phyloP scores from a whole-genome alignment of 2,329 filamentous ascomycete genomes.

The Colletotrichum phormii region DNA sequence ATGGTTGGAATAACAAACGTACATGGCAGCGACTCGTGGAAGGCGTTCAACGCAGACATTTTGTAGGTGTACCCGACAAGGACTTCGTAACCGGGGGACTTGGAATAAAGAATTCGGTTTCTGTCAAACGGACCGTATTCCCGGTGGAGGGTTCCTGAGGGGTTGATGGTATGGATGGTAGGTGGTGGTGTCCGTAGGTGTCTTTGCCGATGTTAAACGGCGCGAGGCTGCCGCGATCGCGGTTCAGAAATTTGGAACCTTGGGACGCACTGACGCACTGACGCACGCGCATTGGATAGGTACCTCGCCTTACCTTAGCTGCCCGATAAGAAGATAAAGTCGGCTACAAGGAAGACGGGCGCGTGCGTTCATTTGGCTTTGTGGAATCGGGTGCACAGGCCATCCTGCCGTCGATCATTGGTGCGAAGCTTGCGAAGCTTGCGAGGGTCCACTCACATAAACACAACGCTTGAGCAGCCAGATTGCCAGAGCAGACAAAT shows the following conservation, averaged over 20 bases:
- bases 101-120: not conserved
- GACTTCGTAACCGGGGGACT: too few relatives aligned
- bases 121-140: not conserved
- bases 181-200: not conserved
- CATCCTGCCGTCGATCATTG: constrained; percentile 23
- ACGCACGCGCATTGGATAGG: too few relatives aligned
- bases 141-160: too few relatives aligned
- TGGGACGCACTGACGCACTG: not conserved
- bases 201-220: not conserved
- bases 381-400: constrained; percentile 3
- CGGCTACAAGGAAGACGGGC: constrained; percentile 19
- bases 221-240: constrained; percentile 9
- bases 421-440: not conserved
- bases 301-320: not conserved
- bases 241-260: constrained; percentile 29
- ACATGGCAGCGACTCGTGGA: constrained; percentile 87
- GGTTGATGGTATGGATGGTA: not conserved
- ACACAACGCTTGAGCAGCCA: constrained; percentile 3
- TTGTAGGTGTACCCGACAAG: constrained; percentile 9
- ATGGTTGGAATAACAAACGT: constrained; percentile 48
- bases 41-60: constrained; percentile 48
- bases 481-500: not conserved
- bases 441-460: constrained; percentile 2
- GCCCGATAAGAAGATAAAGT: constrained; percentile 32
- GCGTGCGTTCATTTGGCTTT: not conserved